Evolutionary conservation across 345 rosid species (phyloP).

Genomic region (Physaria fendleri): DNA sequence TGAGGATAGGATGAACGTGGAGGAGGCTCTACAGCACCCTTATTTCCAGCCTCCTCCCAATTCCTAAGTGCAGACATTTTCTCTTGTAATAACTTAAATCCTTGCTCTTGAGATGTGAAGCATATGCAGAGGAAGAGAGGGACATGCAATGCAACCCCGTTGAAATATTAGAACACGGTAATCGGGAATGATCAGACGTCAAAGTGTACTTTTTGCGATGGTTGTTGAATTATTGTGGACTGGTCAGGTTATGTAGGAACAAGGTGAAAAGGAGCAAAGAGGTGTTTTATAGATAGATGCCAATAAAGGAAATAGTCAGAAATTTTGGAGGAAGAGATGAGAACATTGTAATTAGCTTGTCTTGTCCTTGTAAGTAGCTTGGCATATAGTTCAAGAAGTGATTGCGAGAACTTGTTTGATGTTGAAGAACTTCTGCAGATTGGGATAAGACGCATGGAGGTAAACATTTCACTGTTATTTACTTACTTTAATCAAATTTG

Average conservation of each 20-base stretch:
- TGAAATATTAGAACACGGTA: neutral
- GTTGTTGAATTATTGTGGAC: neutral
- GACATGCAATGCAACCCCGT: too few relatives aligned
- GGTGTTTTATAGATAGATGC: neutral
- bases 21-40: conserved; percentile 76
- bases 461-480: too few relatives aligned
- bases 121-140: too few relatives aligned
- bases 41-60: conserved; percentile 55
- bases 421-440: conserved; percentile 44
- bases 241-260: neutral
- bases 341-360: neutral
- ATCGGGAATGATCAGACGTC: neutral
- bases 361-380: neutral
- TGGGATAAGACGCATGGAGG: conserved; percentile 51
- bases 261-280: neutral
- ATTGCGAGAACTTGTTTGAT: conserved; percentile 24
- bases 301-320: neutral
- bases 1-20: conserved; percentile 60
- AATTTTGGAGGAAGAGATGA: neutral
- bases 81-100: neutral
- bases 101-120: too few relatives aligned
- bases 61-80: neutral
- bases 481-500: neutral
- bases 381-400: conserved; percentile 29
- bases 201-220: neutral